Evolutionary conservation across 768 basidiomycete genomes (phyloP).

Genomic region (Lentinula guzmanii): DNA sequence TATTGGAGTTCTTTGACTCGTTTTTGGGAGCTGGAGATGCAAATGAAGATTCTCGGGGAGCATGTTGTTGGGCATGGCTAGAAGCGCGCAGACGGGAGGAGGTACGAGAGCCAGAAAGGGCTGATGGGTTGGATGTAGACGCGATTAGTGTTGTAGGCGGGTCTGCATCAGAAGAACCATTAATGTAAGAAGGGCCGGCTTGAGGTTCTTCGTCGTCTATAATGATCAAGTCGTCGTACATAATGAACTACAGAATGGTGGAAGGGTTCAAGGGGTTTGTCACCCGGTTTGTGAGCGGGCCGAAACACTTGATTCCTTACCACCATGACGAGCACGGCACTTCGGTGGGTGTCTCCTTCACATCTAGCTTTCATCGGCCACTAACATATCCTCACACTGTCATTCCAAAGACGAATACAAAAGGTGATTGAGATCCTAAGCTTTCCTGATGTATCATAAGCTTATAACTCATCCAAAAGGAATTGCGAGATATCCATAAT

Average conservation of each 20-base stretch:
- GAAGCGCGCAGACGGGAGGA: slow-evolving; percentile 3
- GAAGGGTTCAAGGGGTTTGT: background rate
- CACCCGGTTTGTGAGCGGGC: background rate
- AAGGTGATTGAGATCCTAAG: slow-evolving; percentile 39
- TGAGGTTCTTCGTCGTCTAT: slow-evolving; percentile 6
- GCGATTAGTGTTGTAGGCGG: background rate
- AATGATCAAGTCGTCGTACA: slow-evolving; percentile 5
- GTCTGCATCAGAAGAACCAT: background rate
- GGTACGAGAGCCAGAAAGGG: background rate
- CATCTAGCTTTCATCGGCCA: background rate
- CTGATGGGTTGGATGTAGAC: background rate
- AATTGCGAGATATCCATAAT: slow-evolving; percentile 53
- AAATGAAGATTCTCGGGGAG: background rate
- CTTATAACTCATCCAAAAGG: slow-evolving; percentile 33
- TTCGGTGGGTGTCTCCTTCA: slow-evolving; percentile 26
- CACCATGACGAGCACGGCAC: slow-evolving; percentile 29
- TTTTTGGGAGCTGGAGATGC: background rate
- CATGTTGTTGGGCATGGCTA: background rate
- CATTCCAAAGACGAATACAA: slow-evolving; percentile 56
- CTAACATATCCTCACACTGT: background rate
- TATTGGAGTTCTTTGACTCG: slow-evolving; percentile 25
- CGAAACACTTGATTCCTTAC: slow-evolving; percentile 1
- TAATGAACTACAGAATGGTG: background rate
- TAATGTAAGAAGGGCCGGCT: background rate
- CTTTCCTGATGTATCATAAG: background rate